Conservation (phyloP, 1,139 yeast species). For the Hansenula sp. region DNA sequence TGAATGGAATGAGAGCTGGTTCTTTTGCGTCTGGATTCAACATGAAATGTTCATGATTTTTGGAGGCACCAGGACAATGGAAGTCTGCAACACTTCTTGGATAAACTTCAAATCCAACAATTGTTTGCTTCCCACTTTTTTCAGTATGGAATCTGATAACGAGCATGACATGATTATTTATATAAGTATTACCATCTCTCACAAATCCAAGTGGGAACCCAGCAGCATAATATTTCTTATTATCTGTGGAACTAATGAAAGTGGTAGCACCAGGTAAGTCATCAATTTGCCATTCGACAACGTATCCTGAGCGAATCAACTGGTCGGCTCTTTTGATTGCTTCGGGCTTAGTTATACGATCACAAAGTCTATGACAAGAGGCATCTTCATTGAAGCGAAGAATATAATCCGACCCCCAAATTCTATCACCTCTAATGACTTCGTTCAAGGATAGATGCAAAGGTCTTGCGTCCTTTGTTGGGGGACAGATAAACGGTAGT, state of each 20-base stretch:
- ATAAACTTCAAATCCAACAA: slow-evolving; percentile 89
- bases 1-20: slow-evolving; percentile 57
- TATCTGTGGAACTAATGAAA: slow-evolving; percentile 57
- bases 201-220: slow-evolving; percentile 85
- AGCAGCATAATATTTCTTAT: slow-evolving; percentile 71
- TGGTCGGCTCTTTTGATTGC: slow-evolving; percentile 56
- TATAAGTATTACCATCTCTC: slow-evolving; percentile 49
- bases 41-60: slow-evolving; percentile 51
- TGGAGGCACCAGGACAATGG: slow-evolving; percentile 68
- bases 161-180: slow-evolving; percentile 79
- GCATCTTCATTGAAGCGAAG: slow-evolving; percentile 59
- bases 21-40: slow-evolving; percentile 32
- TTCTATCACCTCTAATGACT: slow-evolving; percentile 75
- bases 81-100: slow-evolving; percentile 74
- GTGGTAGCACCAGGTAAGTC: slow-evolving; percentile 90
- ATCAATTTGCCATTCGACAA: slow-evolving; percentile 82
- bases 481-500: slow-evolving; percentile 79
- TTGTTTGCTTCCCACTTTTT: slow-evolving; percentile 44
- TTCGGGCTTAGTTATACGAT: slow-evolving; percentile 45
- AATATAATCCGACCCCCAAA: slow-evolving; percentile 70
- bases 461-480: slow-evolving; percentile 49
- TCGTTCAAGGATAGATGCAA: slow-evolving; percentile 72
- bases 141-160: slow-evolving; percentile 73
- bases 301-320: slow-evolving; percentile 65
- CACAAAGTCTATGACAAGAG: slow-evolving; percentile 67